A percentile compares a stretch with the other conserved stretches of the same genome.
Evolutionary conservation across 257 asterid species (phyloP).

Genomic region (Ligustrum vulgare): DNA sequence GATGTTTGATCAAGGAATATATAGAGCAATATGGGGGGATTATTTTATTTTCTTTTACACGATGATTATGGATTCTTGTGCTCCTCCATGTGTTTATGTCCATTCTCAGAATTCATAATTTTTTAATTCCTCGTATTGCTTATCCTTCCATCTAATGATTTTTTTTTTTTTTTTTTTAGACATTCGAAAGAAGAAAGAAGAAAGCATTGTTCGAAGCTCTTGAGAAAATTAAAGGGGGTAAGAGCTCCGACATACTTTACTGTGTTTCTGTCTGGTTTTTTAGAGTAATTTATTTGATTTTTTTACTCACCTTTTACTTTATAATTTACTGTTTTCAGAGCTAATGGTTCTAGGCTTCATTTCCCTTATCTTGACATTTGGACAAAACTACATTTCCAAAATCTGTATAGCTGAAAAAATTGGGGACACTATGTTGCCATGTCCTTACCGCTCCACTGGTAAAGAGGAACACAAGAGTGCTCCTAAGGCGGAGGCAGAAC

Average conservation of each 20-base stretch:
- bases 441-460: constrained; percentile 24
- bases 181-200: constrained; percentile 61
- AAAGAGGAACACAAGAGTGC: background rate
- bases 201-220: constrained; percentile 75
- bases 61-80: background rate
- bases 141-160: background rate
- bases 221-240: constrained; percentile 89
- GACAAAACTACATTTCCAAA: constrained; percentile 74
- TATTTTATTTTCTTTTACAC: background rate
- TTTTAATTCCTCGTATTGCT: background rate
- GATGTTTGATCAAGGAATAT: background rate
- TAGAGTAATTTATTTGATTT: background rate
- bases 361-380: constrained; percentile 78
- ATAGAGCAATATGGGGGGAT: background rate
- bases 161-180: constrained; percentile 34
- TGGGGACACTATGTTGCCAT: constrained; percentile 77
- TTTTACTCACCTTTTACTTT: constrained; percentile 3
- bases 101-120: background rate
- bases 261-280: background rate
- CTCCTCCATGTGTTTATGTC: background rate
- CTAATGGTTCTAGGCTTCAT: constrained; percentile 97
- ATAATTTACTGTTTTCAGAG: constrained; percentile 45
- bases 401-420: constrained; percentile 59
- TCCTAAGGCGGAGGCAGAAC: background rate
- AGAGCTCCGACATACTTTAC: background rate